Evolutionary conservation across 2,329 filamentous ascomycete species (phyloP).

Genomic region (Neofusicoccum kwambonambiense): DNA sequence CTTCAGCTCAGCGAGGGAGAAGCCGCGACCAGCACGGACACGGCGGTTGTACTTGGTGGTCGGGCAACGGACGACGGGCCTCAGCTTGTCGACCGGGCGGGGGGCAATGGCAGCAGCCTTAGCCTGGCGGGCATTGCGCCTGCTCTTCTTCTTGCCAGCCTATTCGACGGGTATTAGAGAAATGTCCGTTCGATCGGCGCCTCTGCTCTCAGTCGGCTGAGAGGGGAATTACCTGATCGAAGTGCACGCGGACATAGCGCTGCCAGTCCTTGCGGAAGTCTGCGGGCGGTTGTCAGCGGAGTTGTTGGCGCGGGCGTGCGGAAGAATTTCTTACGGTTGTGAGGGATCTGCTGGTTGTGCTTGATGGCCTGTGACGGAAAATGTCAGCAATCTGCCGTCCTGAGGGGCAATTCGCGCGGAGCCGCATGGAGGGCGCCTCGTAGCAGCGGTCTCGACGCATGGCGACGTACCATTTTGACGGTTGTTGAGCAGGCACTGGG

Average conservation of each 20-base stretch:
- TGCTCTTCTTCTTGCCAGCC: conserved; percentile 94
- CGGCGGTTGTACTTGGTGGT: conserved; percentile 99
- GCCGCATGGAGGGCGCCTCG: background rate
- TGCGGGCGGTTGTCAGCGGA: conserved; percentile 44
- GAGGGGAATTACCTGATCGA: conserved; percentile 88
- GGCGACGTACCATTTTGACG: conserved; percentile 18
- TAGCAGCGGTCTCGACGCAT: background rate
- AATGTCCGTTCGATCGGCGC: conserved; percentile 39
- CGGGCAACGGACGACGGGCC: conserved; percentile 95
- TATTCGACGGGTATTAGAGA: conserved; percentile 47
- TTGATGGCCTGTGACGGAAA: conserved; percentile 72
- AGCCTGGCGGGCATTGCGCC: conserved; percentile 84
- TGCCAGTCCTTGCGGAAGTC: conserved; percentile 99
- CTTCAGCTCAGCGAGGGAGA: conserved; percentile 97
- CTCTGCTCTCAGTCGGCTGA: conserved; percentile 51
- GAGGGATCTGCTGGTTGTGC: conserved; percentile 98
- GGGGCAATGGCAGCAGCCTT: conserved; percentile 96
- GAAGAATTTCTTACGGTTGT: conserved; percentile 63
- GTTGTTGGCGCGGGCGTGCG: too few species aligned
- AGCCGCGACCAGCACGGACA: conserved; percentile 93
- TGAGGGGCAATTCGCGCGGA: background rate
- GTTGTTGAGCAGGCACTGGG: conserved; percentile 14
- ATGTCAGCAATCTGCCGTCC: background rate
- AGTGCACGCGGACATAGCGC: conserved; percentile 97
- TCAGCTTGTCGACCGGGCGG: conserved; percentile 94